Percentiles rank a stretch among this genome's conserved stretches.
phyloP scores from a whole-genome alignment of 225 moss, liverwort and hornwort species.

The Pseudisothecium myosuroides region DNA sequence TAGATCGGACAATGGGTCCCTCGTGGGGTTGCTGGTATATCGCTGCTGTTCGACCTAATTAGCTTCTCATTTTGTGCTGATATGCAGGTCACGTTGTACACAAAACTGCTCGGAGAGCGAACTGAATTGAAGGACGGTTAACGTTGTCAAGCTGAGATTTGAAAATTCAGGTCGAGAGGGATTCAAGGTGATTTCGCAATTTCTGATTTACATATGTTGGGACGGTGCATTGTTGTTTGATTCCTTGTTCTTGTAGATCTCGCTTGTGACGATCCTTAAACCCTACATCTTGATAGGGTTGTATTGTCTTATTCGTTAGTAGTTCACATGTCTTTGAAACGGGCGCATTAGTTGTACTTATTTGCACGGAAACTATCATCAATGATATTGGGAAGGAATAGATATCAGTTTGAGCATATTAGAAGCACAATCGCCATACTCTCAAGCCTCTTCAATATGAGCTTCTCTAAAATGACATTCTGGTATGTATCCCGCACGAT shows the following conservation, averaged over 20 bases:
- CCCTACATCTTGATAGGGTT: neutral
- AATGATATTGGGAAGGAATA: neutral
- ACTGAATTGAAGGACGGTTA: neutral
- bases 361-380: neutral
- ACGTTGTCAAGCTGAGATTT: neutral
- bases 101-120: neutral
- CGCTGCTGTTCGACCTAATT: neutral
- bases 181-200: neutral
- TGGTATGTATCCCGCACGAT: neutral
- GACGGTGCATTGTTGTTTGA: neutral
- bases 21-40: neutral
- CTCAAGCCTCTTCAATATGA: neutral
- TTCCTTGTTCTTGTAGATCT: neutral
- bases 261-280: neutral
- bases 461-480: neutral
- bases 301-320: neutral
- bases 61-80: neutral
- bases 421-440: neutral
- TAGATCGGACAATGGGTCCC: neutral
- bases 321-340: neutral
- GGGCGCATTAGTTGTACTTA: too few relatives aligned
- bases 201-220: neutral
- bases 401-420: neutral
- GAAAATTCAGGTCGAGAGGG: neutral
- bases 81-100: neutral